Base-by-base conservation (phyloP, 148 eudicot genomes). In the Hydrangea macrophylla region DNA sequence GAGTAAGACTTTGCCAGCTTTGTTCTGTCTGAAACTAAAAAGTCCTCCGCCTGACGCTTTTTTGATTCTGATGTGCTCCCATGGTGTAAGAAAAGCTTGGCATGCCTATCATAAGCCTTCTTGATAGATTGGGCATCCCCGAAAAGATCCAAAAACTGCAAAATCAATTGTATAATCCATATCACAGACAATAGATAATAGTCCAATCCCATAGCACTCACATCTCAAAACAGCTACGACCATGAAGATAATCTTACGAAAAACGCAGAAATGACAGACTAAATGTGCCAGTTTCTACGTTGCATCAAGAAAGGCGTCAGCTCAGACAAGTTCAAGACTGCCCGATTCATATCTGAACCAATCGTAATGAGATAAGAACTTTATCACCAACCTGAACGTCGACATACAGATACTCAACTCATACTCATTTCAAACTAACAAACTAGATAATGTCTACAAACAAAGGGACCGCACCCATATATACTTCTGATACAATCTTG, bases 121-220 rank as follows among this genome's bases (percentile, higher is more conserved):
- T 89, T 89, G 39, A 91, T 81, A 56, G 88, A 79, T 64, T 79
- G 74, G 30, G 82, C 79, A 79, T 91, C 96, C 39, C 93, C 96
- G 80, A 94, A 94, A 6, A 88, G 87, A 77, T 86, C 92, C 78
- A 94, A 63, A 80, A 94, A 94, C 99, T 94, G 93, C 83, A 86
- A 69, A 75, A n/a, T n/a, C n/a, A n/a, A n/a, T n/a, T n/a, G n/a
- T n/a, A n/a, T n/a, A n/a, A n/a, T n/a, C n/a, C n/a, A n/a, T n/a
- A 40, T 10, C 26, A 26, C 36, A 37, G 27, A 10, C 27, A 44
- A 5, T 7, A 12, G n/a, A 44, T 44, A 44, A 12, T 7, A 39
- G n/a, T n/a, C n/a, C 44, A 39, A 39, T 2, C 11, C 8, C 1
- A 39, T 39, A 39, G 7, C 8, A 39, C 44, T 44, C 17, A 1